Evolutionary conservation across 2,329 filamentous ascomycete genomes (phyloP), one percentile per base, ranked within the genome.

Genomic region (Gnomoniopsis sp.): DNA sequence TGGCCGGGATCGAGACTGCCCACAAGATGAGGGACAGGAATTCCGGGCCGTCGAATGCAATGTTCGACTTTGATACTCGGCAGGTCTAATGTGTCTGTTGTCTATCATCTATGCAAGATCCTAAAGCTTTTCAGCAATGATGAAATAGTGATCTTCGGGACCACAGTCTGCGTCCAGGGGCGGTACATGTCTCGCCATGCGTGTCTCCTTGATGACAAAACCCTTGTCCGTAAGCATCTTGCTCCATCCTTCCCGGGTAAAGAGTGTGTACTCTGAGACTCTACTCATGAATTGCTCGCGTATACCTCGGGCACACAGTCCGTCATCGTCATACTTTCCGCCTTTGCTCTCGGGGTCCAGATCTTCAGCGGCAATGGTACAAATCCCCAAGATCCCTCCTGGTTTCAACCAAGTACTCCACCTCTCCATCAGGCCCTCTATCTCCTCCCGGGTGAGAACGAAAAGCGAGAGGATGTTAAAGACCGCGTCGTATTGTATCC

Each of bases 1-100:
- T 82, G 0, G 80, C 79, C 0, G 87, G 86, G 0, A 70, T 71
- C 0, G 83, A 88, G 63, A 80, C 78, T 63, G 80, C 67, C 60
- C 75, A 53, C 55, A 81, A 74, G 74, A 75, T 70, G 72, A 72
- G 59, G 66, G 84, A 77, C 69, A 75, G 71, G 73, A 83, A 72
- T 71, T 79, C 73, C 69, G 77, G 72, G 70, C 72, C 57, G 67
- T 86, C 67, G 66, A 90, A 90, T 67, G 66, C 63, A 58, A 83
- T 90, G 83, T 79, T 78, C 30, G 63, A 53, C 8, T 75, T 62
- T 44, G 51, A 30, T 2, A 43, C 69, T 12, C 60, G 69, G n/a
- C 65, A 70, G 57, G 61, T 63, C 10, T 60, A 54, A 21, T 8
- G n/a, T 14, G 19, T 51, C 26, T 36, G 7, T 23, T 3, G 10